A percentile compares a stretch with the other conserved stretches of the same genome.
Conservation (phyloP, 192 early-diverging fungal species). For the Backusella psychrophila region DNA sequence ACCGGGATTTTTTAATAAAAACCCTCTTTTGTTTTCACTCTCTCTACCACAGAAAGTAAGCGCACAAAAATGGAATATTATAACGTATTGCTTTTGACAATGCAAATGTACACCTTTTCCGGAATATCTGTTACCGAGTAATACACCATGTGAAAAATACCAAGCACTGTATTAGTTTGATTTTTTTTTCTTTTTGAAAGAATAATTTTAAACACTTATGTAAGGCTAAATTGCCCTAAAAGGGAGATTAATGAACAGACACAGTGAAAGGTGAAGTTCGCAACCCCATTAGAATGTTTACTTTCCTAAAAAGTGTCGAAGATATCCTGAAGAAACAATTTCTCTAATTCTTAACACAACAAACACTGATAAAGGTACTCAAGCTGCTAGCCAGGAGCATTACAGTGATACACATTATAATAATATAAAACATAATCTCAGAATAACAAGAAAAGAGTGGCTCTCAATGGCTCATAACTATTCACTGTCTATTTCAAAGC, state of each 20-base stretch:
- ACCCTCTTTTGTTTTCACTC: neutral
- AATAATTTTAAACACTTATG: neutral
- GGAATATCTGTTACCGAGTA: neutral
- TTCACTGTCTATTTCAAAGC: too few species aligned
- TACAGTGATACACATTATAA: too few species aligned
- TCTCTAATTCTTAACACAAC: too few species aligned
- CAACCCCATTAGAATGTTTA: too few species aligned
- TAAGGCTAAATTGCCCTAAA: neutral
- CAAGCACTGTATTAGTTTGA: neutral
- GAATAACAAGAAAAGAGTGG: too few species aligned
- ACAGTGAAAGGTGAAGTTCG: too few species aligned
- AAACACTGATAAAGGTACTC: too few species aligned
- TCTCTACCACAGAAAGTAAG: neutral
- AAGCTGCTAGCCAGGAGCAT: too few species aligned
- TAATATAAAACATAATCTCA: too few species aligned
- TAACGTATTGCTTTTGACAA: neutral
- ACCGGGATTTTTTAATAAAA: neutral
- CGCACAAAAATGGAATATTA: neutral
- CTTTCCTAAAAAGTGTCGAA: too few species aligned
- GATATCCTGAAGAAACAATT: too few species aligned
- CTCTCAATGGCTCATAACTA: too few species aligned
- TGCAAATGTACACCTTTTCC: neutral
- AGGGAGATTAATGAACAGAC: neutral
- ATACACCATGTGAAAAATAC: neutral
- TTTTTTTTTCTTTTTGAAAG: neutral